Evolutionary conservation across 371 early-diverging fungal genomes (phyloP), one percentile per base, ranked within the genome.

Genomic region (Lichtheimia ornata): DNA sequence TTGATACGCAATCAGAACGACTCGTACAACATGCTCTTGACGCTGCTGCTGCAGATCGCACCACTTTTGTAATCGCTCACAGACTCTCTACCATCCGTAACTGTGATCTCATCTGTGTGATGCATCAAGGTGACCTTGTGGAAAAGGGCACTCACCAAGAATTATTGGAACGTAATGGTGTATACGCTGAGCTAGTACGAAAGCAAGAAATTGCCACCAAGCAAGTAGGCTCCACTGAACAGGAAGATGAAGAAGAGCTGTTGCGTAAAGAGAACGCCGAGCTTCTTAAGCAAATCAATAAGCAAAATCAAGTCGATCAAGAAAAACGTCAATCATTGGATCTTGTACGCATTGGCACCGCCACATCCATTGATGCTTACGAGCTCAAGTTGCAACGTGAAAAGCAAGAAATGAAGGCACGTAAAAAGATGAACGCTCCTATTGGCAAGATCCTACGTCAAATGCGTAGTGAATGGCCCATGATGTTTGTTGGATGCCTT

Each of bases 31-130:
- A 61, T 13, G 90, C 91, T 12, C 69, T 91, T 17, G 94, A 94
- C 41, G 65, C 60, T 6, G 93, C 93, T 3, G 51, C 88, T n/a
- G 50, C 65, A 17, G 83, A 86, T 42, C 78, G 94, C 14, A 94
- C 94, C 2, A 94, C 94, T 7, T 82, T 98, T 30, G 87, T 94
- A 2, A 89, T 97, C 20, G 95, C 96, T 0, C 96, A 96, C 65
- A 83, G 90, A 7, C 74, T 92, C 3, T 86, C 89, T 40, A 91
- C 91, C 0, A 79, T 86, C 58, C 73, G 72, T 17, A 85, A 92
- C 61, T 90, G 95, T 2, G 91, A 97, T 65, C 66, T 84, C 41
- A 97, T 97, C 69, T 84, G 88, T 49, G 93, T 92, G 11, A 85
- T 92, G 83, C 74, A 83, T 55, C 71, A 87, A 60, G 94, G 94